Conservation (phyloP, 768 basidiomycete genomes). For the Lentinus tigrinus region DNA sequence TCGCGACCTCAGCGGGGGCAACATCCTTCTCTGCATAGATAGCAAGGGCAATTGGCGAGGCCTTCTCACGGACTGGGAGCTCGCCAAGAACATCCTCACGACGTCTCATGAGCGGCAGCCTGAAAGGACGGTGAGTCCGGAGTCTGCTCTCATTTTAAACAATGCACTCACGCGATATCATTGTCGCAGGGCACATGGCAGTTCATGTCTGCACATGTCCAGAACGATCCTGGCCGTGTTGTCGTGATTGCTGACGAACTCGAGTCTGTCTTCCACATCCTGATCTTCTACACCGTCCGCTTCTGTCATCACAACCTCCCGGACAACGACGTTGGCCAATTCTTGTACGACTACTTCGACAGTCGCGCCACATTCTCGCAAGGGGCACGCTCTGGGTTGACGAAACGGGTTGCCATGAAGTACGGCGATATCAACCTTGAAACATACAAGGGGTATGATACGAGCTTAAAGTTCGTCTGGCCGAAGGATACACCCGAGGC, state of each 20-base stretch:
- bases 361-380: background rate
- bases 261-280: slow-evolving; percentile 7
- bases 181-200: slow-evolving; percentile 14
- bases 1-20: slow-evolving; percentile 10
- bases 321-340: slow-evolving; percentile 2
- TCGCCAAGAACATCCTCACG: background rate
- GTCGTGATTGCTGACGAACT: slow-evolving; percentile 8
- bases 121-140: background rate
- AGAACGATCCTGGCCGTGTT: no score
- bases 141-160: background rate
- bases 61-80: slow-evolving; percentile 15
- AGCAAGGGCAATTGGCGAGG: background rate
- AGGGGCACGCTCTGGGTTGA: background rate
- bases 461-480: no score
- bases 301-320: slow-evolving; percentile 12
- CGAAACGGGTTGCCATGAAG: background rate
- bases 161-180: no score
- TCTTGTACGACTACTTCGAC: slow-evolving; percentile 10
- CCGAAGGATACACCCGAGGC: no score
- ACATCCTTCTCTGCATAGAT: background rate
- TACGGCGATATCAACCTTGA: background rate
- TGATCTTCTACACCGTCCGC: slow-evolving; percentile 7
- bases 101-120: background rate
- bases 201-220: slow-evolving; percentile 11
- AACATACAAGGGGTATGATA: no score